Evolutionary conservation across 2,329 filamentous ascomycete species (phyloP).

Genomic region (Decorospora gaudefroyi): DNA sequence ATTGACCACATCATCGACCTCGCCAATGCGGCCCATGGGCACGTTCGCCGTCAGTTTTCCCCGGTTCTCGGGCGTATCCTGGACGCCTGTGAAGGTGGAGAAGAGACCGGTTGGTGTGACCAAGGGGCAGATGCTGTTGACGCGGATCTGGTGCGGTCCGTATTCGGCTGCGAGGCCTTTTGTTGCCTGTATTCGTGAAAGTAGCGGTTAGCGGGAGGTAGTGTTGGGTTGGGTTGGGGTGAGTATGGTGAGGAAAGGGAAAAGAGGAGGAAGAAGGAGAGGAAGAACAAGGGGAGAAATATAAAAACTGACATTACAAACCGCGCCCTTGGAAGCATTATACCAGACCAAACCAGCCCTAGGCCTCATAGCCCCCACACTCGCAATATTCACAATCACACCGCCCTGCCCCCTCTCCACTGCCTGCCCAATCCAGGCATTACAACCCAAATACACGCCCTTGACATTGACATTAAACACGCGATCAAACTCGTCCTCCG

Average conservation of each 20-base stretch:
- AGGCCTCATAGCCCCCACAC: slow-evolving; percentile 65
- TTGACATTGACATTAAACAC: slow-evolving; percentile 72
- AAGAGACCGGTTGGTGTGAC: slow-evolving; percentile 69
- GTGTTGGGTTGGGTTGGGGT: not conserved
- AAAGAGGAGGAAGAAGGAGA: not conserved
- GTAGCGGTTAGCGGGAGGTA: no score
- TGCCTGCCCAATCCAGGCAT: slow-evolving; percentile 64
- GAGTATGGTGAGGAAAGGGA: not conserved
- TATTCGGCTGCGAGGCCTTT: slow-evolving; percentile 74
- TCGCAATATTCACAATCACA: slow-evolving; percentile 68
- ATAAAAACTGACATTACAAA: slow-evolving; percentile 57
- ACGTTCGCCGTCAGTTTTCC: slow-evolving; percentile 60
- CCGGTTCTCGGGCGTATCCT: slow-evolving; percentile 62
- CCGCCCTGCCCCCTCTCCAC: slow-evolving; percentile 62
- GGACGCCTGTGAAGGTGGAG: slow-evolving; percentile 62
- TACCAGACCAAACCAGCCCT: slow-evolving; percentile 70
- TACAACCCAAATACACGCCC: slow-evolving; percentile 64
- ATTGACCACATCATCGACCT: slow-evolving; percentile 64
- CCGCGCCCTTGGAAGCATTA: slow-evolving; percentile 69
- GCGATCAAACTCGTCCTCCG: slow-evolving; percentile 67
- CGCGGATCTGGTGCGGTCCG: slow-evolving; percentile 70
- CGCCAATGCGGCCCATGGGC: slow-evolving; percentile 63
- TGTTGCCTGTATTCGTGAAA: slow-evolving; percentile 51
- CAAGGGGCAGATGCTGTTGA: slow-evolving; percentile 72
- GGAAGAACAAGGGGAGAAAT: no score